These are phyloP conservation scores for Neohortaea acidophila DNA, from an alignment of 495 filamentous ascomycete genomes.

Conservation along the genomic window DNA sequence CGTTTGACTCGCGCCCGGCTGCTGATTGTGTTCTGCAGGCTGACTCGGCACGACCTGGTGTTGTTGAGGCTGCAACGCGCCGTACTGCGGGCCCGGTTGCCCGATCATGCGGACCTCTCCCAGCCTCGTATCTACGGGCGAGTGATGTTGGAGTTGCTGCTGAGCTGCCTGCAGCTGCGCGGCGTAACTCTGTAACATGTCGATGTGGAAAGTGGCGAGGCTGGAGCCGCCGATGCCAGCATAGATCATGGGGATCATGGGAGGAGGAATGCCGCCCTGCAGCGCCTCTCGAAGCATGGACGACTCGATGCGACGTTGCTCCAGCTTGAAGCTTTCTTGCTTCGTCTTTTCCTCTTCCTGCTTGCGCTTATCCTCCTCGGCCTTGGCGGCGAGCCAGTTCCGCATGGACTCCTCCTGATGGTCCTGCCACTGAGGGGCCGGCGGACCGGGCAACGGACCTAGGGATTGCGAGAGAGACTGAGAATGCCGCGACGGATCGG, in stretches of 20 bases:
- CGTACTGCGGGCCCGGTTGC: constrained; percentile 16
- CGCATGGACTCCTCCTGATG: constrained; percentile 66
- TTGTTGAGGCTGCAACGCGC: constrained; percentile 13
- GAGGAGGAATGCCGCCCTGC: constrained; percentile 64
- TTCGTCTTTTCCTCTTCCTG: constrained; percentile 81
- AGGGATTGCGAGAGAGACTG: constrained; percentile 11
- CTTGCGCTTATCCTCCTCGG: constrained; percentile 68
- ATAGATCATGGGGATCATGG: constrained; percentile 81
- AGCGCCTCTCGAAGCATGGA: constrained; percentile 72
- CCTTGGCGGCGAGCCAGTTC: constrained; percentile 65
- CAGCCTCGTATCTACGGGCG: constrained; percentile 30
- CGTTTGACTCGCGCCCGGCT: background rate
- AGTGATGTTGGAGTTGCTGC: constrained; percentile 31
- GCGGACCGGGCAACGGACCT: constrained; percentile 45
- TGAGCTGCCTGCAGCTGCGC: constrained; percentile 30
- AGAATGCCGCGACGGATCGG: constrained; percentile 18
- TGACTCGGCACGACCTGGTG: constrained; percentile 6
- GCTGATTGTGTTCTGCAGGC: background rate
- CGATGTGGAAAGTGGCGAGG: constrained; percentile 42
- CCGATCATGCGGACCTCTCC: constrained; percentile 31
- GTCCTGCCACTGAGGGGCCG: constrained; percentile 57
- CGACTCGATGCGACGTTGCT: constrained; percentile 71
- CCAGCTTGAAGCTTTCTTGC: constrained; percentile 60
- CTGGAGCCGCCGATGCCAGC: constrained; percentile 61
- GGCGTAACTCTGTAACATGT: constrained; percentile 60